A percentile compares a stretch with the other conserved stretches of the same genome.
Conservation (phyloP, 371 early-diverging fungal species). For the Lichtheimia hyalospora region DNA sequence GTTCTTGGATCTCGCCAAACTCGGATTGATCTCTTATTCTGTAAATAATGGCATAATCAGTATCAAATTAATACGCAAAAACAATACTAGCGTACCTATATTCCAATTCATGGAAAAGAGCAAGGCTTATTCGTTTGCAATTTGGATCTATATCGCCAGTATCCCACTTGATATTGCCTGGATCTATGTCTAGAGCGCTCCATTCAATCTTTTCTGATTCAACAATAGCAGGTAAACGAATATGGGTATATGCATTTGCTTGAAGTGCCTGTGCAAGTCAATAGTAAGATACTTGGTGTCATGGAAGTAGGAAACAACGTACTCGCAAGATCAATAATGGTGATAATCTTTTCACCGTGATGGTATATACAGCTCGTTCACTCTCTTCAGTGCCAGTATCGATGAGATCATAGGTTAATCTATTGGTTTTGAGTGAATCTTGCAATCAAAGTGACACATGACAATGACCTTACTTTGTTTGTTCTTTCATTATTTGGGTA, state of each 20-base stretch:
- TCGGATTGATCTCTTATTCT: conserved; percentile 1
- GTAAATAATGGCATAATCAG: background rate
- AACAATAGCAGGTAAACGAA: background rate
- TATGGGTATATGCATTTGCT: too few species aligned
- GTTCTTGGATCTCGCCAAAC: conserved; percentile 1
- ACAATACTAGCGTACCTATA: background rate
- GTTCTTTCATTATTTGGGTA: conserved; percentile 11
- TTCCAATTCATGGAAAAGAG: background rate
- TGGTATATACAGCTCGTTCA: conserved; percentile 2
- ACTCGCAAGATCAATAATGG: conserved; percentile 8
- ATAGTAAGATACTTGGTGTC: background rate
- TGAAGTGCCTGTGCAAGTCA: background rate
- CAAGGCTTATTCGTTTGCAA: background rate
- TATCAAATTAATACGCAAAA: background rate
- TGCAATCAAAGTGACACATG: too few species aligned
- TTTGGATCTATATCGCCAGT: too few species aligned
- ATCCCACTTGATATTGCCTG: background rate
- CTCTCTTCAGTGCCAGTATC: conserved; percentile 8
- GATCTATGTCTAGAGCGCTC: background rate
- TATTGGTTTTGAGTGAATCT: background rate
- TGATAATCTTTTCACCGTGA: conserved; percentile 1
- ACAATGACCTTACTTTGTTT: conserved; percentile 8
- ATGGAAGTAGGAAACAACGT: background rate
- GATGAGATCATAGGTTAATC: conserved; percentile 3
- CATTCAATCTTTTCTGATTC: background rate